Percentiles rank a stretch among this genome's conserved stretches.
Evolutionary conservation across 768 basidiomycete species (phyloP).

Genomic region (Neoboletus subvelutipes): DNA sequence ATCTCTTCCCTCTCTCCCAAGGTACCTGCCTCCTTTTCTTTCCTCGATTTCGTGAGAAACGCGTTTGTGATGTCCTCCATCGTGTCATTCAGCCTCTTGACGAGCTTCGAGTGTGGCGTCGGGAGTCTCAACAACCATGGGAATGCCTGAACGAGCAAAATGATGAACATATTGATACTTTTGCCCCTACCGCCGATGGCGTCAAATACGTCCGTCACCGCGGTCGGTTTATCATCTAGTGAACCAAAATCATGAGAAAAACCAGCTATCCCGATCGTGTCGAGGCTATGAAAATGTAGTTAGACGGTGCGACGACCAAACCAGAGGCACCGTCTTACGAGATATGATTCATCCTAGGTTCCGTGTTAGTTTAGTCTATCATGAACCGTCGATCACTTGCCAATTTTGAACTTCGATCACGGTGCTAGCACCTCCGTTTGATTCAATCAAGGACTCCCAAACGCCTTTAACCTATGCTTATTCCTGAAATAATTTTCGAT

Average conservation of each 20-base stretch:
- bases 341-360: constrained; percentile 44
- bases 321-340: constrained; percentile 31
- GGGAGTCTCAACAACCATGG: constrained; percentile 37
- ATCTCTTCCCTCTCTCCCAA: constrained; percentile 33
- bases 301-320: background rate
- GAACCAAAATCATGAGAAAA: constrained; percentile 47
- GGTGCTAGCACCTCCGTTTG: constrained; percentile 23
- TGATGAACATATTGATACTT: constrained; percentile 3
- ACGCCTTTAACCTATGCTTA: constrained; percentile 27
- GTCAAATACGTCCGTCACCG: constrained; percentile 30
- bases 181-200: constrained; percentile 15
- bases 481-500: background rate
- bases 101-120: constrained; percentile 25
- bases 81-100: constrained; percentile 27
- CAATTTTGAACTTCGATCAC: constrained; percentile 51
- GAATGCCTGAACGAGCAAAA: constrained; percentile 29
- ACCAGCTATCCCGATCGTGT: constrained; percentile 45
- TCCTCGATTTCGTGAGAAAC: constrained; percentile 33
- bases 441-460: constrained; percentile 33
- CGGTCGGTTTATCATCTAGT: constrained; percentile 34
- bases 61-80: constrained; percentile 36
- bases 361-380: background rate
- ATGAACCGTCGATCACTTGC: constrained; percentile 21
- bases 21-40: constrained; percentile 23
- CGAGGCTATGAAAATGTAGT: constrained; percentile 32